Base-by-base conservation (phyloP, 169 alveolate genomes). In the Babesia caballi region DNA sequence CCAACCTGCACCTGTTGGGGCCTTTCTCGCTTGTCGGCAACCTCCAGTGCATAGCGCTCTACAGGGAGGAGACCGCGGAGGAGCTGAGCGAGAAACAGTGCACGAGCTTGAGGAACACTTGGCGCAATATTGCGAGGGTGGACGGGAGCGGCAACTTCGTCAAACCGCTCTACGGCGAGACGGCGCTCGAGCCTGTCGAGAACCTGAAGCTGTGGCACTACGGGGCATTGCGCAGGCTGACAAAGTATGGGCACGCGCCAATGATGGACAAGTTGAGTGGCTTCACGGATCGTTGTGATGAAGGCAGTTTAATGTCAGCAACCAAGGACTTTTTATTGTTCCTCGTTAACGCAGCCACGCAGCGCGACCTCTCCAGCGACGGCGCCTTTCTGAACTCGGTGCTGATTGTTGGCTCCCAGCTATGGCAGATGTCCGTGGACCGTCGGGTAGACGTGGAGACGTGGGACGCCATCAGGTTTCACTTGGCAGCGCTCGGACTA, bases 191-290 rank as follows among this genome's bases (percentile, higher is more conserved):
- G 32, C 82, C 80, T 12, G 21, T 77, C 30, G 74, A 59, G 19
- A 72, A 72, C 15, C 27, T 77, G 41, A 77, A 77, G 36, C 44
- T 77, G 40, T 77, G 85, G 85, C 85, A 77, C 28, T 27, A 25
- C 28, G 82, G 41, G 3, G 61, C 66, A 1, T 21, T 71, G 3
- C 19, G 41, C 35, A 67, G 58, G 46, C 36, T 67, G 28, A 67
- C 78, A 15, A 27, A 19, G 3, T 1, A 17, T 1, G 78, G 68
- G 7, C 8, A 32, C 14, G 49, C 19, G 44, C 46, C 32, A 11
- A 42, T 60, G 67, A 25, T 28, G 35, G 21, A 15, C 19, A 35
- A 19, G 15, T 32, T 57, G 27, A 51, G 9, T 42, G n/a, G 1
- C n/a, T 73, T 73, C 42, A 58, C 19, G 60, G 61, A 44, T 27